Evolutionary conservation across 139 green algal species (phyloP).

Genomic region (Micractinium conductrix): DNA sequence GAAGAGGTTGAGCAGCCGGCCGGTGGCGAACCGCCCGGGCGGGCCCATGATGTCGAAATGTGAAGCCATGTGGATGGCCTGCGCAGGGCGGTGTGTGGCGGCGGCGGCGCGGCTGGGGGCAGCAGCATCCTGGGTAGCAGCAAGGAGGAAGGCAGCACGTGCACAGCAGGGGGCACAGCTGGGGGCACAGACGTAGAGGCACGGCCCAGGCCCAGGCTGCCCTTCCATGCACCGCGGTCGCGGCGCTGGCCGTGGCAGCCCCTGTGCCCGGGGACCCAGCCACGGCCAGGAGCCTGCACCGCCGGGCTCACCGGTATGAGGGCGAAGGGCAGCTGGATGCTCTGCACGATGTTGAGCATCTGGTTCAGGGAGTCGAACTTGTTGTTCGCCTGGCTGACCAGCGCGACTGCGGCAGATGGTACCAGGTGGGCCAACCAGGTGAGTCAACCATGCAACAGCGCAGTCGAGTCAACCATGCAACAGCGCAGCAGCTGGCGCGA

Average conservation of each 20-base stretch:
- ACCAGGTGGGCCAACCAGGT: no score
- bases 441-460: no score
- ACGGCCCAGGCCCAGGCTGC: neutral
- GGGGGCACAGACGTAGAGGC: neutral
- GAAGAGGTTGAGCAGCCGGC: neutral
- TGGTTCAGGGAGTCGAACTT: constrained; percentile 65
- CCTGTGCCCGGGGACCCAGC: neutral
- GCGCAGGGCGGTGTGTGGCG: neutral
- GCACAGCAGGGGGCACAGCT: no score
- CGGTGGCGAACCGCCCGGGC: constrained; percentile 9
- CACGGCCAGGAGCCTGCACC: neutral
- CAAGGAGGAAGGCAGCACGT: neutral
- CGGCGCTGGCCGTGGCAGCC: neutral
- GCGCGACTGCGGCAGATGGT: neutral
- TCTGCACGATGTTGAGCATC: constrained; percentile 62
- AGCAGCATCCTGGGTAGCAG: neutral
- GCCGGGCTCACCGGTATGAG: constrained; percentile 54
- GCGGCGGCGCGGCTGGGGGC: neutral
- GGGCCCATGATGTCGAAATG: constrained; percentile 9
- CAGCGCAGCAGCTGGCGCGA: no score
- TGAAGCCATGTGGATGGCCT: constrained; percentile 25
- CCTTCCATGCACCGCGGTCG: neutral
- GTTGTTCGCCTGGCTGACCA: constrained; percentile 29
- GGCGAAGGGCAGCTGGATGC: constrained; percentile 68
- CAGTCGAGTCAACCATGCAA: no score